Percentiles rank a stretch among this genome's conserved stretches.
Evolutionary conservation across 2,329 filamentous ascomycete genomes (phyloP).

Genomic region (Botrytis porri): DNA sequence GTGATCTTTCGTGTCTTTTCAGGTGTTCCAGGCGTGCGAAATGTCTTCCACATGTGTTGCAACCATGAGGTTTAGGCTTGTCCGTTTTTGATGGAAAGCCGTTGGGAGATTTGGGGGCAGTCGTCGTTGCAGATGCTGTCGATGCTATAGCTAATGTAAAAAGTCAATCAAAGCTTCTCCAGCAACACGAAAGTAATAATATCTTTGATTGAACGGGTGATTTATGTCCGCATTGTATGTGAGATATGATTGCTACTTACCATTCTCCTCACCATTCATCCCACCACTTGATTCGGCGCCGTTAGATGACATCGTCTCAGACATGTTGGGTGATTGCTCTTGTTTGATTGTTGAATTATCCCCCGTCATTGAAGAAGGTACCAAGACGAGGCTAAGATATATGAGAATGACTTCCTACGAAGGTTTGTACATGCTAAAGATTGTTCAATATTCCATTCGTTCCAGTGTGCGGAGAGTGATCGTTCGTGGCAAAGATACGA

Average conservation of each 20-base stretch:
- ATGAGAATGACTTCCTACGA: constrained; percentile 27
- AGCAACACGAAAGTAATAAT: background rate
- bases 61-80: constrained; percentile 93
- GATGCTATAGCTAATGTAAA: background rate
- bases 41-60: constrained; percentile 83
- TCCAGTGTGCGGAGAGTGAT: constrained; percentile 23
- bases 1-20: constrained; percentile 96
- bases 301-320: constrained; percentile 35
- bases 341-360: constrained; percentile 32
- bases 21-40: constrained; percentile 95
- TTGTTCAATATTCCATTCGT: constrained; percentile 30
- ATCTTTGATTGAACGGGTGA: background rate
- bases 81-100: constrained; percentile 82
- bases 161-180: background rate
- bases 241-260: constrained; percentile 28
- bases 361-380: constrained; percentile 29
- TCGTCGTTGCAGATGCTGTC: constrained; percentile 25
- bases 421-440: constrained; percentile 33
- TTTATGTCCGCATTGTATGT: background rate
- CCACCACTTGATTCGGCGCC: constrained; percentile 30
- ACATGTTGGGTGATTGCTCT: constrained; percentile 34
- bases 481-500: constrained; percentile 28
- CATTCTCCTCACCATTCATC: constrained; percentile 34
- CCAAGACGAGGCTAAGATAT: constrained; percentile 20
- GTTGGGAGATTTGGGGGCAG: constrained; percentile 31